Conservation (phyloP, 352 stramenopile genomes). For the Pythium apleroticum region DNA sequence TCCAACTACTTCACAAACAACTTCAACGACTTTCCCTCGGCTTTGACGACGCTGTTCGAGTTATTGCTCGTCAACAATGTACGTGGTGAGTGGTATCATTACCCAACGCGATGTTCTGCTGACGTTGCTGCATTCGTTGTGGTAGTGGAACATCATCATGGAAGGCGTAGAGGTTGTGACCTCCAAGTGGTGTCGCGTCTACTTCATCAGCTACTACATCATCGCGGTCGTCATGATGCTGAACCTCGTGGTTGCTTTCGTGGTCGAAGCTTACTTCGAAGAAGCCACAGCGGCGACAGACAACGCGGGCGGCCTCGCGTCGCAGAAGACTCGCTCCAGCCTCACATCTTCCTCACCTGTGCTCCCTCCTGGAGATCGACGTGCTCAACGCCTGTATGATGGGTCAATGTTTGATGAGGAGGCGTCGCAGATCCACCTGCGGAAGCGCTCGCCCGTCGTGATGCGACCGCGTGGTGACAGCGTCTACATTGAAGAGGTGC, state of each 20-base stretch:
- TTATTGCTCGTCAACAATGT: conserved; percentile 80
- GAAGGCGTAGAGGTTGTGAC: conserved; percentile 59
- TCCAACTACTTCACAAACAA: conserved; percentile 72
- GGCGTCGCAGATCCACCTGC: conserved; percentile 10
- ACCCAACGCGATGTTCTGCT: not conserved
- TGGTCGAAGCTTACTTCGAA: conserved; percentile 63
- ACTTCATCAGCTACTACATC: conserved; percentile 75
- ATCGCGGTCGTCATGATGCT: conserved; percentile 71
- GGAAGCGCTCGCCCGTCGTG: conserved; percentile 23
- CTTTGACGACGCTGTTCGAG: conserved; percentile 68
- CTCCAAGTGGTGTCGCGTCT: conserved; percentile 53
- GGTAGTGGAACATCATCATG: conserved; percentile 69
- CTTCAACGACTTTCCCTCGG: conserved; percentile 71
- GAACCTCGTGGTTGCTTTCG: conserved; percentile 70
- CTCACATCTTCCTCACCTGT: not conserved
- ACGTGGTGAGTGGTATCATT: conserved; percentile 7
- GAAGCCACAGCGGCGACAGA: conserved; percentile 15
- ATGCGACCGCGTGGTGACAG: conserved; percentile 39
- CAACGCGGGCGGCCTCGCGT: not conserved
- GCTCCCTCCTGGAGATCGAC: not conserved
- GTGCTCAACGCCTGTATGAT: not conserved
- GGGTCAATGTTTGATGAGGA: not conserved
- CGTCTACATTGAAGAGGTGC: conserved; percentile 46
- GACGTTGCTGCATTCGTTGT: not conserved
- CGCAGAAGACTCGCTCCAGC: not conserved